Base-by-base conservation (phyloP, 805 yeast genomes). In the Candida germanica region DNA sequence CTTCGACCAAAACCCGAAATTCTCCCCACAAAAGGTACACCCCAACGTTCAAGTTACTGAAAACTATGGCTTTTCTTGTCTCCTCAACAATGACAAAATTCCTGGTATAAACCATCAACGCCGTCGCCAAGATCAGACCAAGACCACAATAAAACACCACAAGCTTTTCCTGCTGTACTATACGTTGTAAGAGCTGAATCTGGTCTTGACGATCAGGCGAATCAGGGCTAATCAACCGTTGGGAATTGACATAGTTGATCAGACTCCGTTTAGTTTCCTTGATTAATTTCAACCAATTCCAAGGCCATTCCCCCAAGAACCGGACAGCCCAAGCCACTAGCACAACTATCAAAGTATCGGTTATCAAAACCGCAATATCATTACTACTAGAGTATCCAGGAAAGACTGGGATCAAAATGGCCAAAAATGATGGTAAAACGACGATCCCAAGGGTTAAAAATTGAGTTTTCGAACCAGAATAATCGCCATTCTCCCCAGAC, bases 291-390 rank as follows among this genome's bases (percentile, higher is more conserved):
- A 56, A 46, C 71, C 71, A 66, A n/a, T 46, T 45, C 67, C 69
- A 65, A 0, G 71, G 71, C 71, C 71, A 66, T 30, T 65, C 70
- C 11, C 59, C 47, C 0, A 59, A 33, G 23, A 59, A 59, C 35
- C 56, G 54, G 10, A 66, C 49, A 2, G 54, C 46, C 61, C 65
- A 61, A 17, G 65, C 53, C 1, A 64, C 50, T n/a, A 62, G 26
- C 6, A 58, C 16, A 3, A 66, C 49, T 5, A 61, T 54, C 14
- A 65, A 47, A 1, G 53, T 36, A 40, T 64, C 69, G 16, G 64
- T 58, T 12, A 62, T 36, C 5, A 63, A 34, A 25, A 48, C 44
- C 2, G 58, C 59, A 5, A 57, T 18, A 13, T 40, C 47, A 8
- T 42, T 30, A 15, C 18, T 28, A 8, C 42, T 35, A 4, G 49